A percentile compares a stretch with the other conserved stretches of the same genome.
Evolutionary conservation across 306 rosid genomes (phyloP).

Genomic region (Rubus parviflorus): DNA sequence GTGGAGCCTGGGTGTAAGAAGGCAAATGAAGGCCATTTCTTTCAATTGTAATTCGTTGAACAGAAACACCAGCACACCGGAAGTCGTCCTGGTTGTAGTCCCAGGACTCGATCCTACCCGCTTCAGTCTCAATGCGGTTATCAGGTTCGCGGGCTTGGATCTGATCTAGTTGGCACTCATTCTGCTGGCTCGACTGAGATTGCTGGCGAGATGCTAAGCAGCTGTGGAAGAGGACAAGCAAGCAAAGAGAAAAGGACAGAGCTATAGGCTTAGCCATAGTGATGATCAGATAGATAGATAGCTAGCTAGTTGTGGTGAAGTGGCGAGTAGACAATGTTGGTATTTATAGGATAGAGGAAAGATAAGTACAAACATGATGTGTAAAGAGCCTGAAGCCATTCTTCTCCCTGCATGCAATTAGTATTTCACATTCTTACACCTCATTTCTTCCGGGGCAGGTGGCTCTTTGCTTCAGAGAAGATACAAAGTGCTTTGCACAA

Average conservation of each 20-base stretch:
- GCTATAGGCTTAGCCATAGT: conserved; percentile 22
- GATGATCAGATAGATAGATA: not conserved
- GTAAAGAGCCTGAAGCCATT: conserved; percentile 15
- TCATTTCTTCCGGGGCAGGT: conserved; percentile 14
- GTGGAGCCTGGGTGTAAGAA: conserved; percentile 42
- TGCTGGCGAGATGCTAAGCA: conserved; percentile 30
- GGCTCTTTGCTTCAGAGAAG: conserved; percentile 14
- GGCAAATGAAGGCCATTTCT: conserved; percentile 52
- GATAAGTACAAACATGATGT: conserved; percentile 4
- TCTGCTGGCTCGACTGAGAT: not conserved
- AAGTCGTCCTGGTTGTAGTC: conserved; percentile 41
- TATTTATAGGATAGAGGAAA: conserved; percentile 17
- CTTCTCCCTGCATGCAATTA: conserved; percentile 27
- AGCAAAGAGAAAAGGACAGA: conserved; percentile 44
- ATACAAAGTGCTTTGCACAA: not conserved
- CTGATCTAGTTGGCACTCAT: conserved; percentile 33
- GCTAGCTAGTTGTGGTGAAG: conserved; percentile 16
- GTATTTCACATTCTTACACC: conserved; percentile 10
- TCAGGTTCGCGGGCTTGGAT: conserved; percentile 46
- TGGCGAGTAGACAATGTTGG: conserved; percentile 16
- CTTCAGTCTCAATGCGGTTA: conserved; percentile 40
- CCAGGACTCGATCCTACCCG: conserved; percentile 46
- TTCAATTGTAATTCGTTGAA: conserved; percentile 31
- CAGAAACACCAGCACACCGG: conserved; percentile 43
- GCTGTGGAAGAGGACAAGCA: conserved; percentile 40